Base-by-base conservation (phyloP, 2,329 filamentous ascomycete species). In the Neofusicoccum kwambonambiense region DNA sequence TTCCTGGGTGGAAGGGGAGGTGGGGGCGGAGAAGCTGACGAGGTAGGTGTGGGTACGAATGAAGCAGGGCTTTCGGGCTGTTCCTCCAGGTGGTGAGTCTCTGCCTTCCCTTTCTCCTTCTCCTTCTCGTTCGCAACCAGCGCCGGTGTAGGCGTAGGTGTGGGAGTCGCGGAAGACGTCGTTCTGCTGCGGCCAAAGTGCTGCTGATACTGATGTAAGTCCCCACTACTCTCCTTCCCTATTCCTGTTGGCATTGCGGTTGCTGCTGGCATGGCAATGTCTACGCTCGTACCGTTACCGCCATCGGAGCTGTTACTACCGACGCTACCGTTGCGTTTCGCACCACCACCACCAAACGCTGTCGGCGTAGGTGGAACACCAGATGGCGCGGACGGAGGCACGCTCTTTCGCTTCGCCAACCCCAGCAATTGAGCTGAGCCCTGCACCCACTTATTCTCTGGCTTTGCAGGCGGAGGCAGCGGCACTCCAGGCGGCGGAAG, bases 401-500 rank as follows among this genome's bases (percentile, higher is more conserved):
- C 68, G 70, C 31, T 69, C 73, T 42, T 71, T 84, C 71, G 85
- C 45, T 62, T 62, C 13, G 45, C 31, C 37, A 62, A 31, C 8
- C 58, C 58, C 22, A 51, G 35, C 58, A 62, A 11, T 35, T 45
- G 45, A 17, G 45, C 56, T 15, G 39, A 34, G 11, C 56, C 42
- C 17, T 60, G 56, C 13, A 60, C 56, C 61, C 61, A 63, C 17
- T 63, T 63, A 17, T 27, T 87, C 6, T 86, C 83, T 65, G 81
- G 84, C 62, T 82, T 85, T 41, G 88, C 88, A 45, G 89, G 89
- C 47, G 82, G 86, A 1, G 93, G 92, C 1, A 96, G 82, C 3
- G 93, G 92, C 50, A 85, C 88, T 2, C 92, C 93, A 2, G 90
- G 91, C 8, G 92, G 92, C 52, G 92, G 92, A 17, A 96, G 80